Evolutionary conservation across 2,329 filamentous ascomycete genomes (phyloP), one percentile per base, ranked within the genome.

Genomic region (Colletotrichum viniferum): DNA sequence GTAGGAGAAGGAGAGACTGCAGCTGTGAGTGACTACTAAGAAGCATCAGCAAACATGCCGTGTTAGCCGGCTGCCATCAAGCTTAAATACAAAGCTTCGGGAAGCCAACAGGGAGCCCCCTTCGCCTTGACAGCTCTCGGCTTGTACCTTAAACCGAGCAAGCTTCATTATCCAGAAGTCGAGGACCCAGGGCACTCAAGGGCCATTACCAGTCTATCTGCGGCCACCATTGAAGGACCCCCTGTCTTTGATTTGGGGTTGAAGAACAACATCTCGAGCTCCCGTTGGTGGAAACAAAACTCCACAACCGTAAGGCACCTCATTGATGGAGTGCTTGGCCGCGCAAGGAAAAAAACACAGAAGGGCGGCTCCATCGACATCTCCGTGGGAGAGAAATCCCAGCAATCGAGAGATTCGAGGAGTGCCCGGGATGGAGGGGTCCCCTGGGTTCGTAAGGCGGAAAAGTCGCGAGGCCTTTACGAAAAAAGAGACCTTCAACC

Each of bases 21-120:
- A 61, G 56, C 70, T 56, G 9, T 52, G 10, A 60, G 7, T 64
- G 56, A 28, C 30, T 38, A 21, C 1, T 7, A 38, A 68, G 18
- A 58, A 56, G 10, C 28, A 55, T 32, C 62, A 68, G 18, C 56
- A 58, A 26, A 52, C 13, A 13, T 73, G 48, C 34, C 48, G 43
- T 64, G 43, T 48, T 63, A 73, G 58, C 63, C 69, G 69, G 73
- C 34, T n/a, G 21, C 32, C 69, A 69, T 64, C 69, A 73, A 75
- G 73, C 69, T 73, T 75, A 75, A 75, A 73, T 73, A 75, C 63
- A 67, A 68, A 60, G 66, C 69, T 64, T 73, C 63, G 55, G 61
- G 16, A 48, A 12, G 36, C 63, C 58, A 56, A 73, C 70, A 67
- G 48, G 69, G 69, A 72, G 61, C 7, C 43, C 63, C 61, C n/a